Evolutionary conservation across 805 yeast genomes (phyloP).

Genomic region (Wickerhamomyces hampshirensis): DNA sequence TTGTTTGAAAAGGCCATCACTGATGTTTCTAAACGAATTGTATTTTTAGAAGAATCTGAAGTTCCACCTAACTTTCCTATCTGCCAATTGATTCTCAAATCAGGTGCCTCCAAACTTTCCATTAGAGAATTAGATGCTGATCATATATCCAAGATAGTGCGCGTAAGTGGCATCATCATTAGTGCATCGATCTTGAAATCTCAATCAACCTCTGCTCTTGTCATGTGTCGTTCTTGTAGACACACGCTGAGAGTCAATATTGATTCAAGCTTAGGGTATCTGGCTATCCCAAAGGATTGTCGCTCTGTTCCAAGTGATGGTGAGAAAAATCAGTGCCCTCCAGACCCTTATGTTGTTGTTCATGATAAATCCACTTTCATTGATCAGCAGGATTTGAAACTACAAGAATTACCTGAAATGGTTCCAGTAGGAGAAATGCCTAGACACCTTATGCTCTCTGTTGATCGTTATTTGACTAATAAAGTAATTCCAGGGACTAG

Average conservation of each 20-base stretch:
- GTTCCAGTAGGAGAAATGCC: constrained; percentile 99
- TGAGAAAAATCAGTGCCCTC: constrained; percentile 64
- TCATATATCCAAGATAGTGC: constrained; percentile 82
- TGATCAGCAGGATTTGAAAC: constrained; percentile 89
- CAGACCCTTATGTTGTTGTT: constrained; percentile 87
- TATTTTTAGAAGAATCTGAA: constrained; percentile 43
- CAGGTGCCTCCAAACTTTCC: constrained; percentile 66
- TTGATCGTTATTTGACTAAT: constrained; percentile 87
- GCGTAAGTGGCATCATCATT: constrained; percentile 90
- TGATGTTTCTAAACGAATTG: constrained; percentile 71
- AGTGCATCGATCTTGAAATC: constrained; percentile 86
- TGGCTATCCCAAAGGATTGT: constrained; percentile 65
- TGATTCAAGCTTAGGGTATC: constrained; percentile 64
- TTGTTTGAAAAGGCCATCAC: constrained; percentile 79
- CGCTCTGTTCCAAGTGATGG: constrained; percentile 50
- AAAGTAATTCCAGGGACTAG: constrained; percentile 92
- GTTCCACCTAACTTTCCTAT: constrained; percentile 59
- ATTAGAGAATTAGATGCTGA: constrained; percentile 82
- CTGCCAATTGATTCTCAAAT: constrained; percentile 75
- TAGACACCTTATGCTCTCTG: constrained; percentile 80
- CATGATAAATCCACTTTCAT: constrained; percentile 93
- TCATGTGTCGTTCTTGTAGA: constrained; percentile 85
- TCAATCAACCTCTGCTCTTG: constrained; percentile 76
- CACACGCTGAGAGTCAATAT: constrained; percentile 67
- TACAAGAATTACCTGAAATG: constrained; percentile 97